These are phyloP conservation scores for Pulicaria dysenterica DNA, from an alignment of 129 eudicot species.

Conservation along the genomic window DNA sequence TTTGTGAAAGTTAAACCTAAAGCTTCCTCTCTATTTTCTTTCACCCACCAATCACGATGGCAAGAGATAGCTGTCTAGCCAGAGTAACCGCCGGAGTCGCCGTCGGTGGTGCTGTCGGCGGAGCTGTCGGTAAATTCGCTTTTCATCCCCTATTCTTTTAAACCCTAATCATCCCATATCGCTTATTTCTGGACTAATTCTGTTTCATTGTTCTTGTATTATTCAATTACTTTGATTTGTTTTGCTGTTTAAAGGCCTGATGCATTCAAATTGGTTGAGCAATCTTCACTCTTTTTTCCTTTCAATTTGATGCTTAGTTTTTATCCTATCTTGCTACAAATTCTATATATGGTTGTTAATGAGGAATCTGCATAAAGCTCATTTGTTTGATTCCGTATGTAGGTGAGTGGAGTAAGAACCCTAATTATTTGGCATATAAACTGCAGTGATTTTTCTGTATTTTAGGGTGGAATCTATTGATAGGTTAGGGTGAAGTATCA, in stretches of 20 bases:
- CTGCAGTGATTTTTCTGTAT: background rate
- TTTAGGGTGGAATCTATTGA: background rate
- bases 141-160: constrained; percentile 5
- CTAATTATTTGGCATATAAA: constrained; percentile 1
- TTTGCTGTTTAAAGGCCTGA: background rate
- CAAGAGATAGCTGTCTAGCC: constrained; percentile 53
- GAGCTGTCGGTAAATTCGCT: constrained; percentile 49
- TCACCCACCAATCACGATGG: constrained; percentile 29
- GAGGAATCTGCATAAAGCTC: too few species aligned
- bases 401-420: background rate
- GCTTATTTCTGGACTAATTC: background rate
- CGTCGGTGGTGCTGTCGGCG: constrained; percentile 60
- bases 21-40: constrained; percentile 7
- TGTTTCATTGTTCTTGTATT: background rate
- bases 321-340: background rate
- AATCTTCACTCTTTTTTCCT: too few species aligned
- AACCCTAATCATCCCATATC: constrained; percentile 25
- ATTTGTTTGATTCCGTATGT: too few species aligned
- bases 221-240: background rate
- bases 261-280: background rate
- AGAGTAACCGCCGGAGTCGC: constrained; percentile 60
- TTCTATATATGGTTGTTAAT: background rate
- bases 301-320: background rate
- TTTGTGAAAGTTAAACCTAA: constrained; percentile 13
- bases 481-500: too few species aligned